Conservation (phyloP, 441 rosid species). For the Cnidoscolus chayamansa region DNA sequence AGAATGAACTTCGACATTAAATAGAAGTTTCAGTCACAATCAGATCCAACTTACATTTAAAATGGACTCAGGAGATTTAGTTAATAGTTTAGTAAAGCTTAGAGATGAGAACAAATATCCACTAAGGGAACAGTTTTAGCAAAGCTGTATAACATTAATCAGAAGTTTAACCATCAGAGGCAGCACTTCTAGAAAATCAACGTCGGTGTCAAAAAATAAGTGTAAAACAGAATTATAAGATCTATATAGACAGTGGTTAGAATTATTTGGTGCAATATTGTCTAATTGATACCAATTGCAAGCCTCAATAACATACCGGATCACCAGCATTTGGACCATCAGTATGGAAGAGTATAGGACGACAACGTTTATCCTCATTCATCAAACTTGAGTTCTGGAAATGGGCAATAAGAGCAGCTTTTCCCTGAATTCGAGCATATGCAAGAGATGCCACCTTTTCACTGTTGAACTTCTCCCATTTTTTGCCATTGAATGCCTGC, state of each 20-base stretch:
- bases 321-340: slow-evolving; percentile 80
- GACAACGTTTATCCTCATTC: slow-evolving; percentile 83
- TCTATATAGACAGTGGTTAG: not conserved
- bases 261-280: not conserved
- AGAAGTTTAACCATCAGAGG: not conserved
- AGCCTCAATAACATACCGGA: slow-evolving; percentile 42
- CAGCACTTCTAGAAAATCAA: not conserved
- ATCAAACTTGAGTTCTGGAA: slow-evolving; percentile 85
- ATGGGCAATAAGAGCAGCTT: slow-evolving; percentile 71
- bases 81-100: not conserved
- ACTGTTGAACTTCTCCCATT: slow-evolving; percentile 87
- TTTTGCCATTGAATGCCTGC: slow-evolving; percentile 74
- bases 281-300: not conserved
- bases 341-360: slow-evolving; percentile 71
- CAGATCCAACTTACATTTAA: slow-evolving; percentile 2
- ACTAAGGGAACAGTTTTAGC: not conserved
- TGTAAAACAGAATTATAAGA: no score
- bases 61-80: not conserved
- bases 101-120: not conserved
- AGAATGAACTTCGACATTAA: not conserved
- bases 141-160: not conserved
- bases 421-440: slow-evolving; percentile 79
- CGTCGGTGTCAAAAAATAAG: not conserved
- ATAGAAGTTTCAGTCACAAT: not conserved
- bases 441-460: slow-evolving; percentile 81